Conservation (phyloP, 2,329 filamentous ascomycete species). For the Coniella lustricola region DNA sequence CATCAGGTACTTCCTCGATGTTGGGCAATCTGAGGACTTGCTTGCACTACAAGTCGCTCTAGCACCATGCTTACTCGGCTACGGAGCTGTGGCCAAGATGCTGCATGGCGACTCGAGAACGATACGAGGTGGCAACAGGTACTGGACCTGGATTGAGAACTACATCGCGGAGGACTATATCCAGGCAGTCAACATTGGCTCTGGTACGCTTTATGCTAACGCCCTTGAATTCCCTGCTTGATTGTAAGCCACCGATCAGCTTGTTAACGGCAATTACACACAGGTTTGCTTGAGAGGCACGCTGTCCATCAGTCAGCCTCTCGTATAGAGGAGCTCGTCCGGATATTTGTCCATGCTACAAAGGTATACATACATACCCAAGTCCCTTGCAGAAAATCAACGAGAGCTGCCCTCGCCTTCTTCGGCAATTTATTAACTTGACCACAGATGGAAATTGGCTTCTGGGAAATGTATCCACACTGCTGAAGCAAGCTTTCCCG, state of each 20-base stretch:
- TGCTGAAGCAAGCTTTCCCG: conserved; percentile 7
- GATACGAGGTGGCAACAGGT: conserved; percentile 58
- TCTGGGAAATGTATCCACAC: conserved; percentile 58
- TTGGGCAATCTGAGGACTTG: conserved; percentile 83
- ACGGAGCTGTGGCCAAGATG: conserved; percentile 69
- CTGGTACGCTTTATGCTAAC: conserved; percentile 42
- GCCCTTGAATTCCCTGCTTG: not conserved
- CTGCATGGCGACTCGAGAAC: conserved; percentile 58
- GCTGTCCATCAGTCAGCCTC: conserved; percentile 64
- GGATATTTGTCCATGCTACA: conserved; percentile 82
- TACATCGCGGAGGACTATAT: conserved; percentile 77
- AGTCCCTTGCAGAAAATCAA: too few species aligned
- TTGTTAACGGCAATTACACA: not conserved
- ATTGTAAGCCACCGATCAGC: not conserved
- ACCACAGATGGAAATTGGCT: conserved; percentile 62
- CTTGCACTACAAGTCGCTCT: conserved; percentile 78
- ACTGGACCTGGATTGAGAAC: conserved; percentile 88
- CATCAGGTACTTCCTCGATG: conserved; percentile 70
- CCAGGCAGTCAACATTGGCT: conserved; percentile 62
- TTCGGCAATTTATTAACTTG: conserved; percentile 18
- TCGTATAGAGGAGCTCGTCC: conserved; percentile 73
- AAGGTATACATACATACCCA: conserved; percentile 45
- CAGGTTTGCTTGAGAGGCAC: conserved; percentile 69
- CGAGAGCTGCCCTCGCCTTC: too few species aligned
- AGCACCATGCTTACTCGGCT: conserved; percentile 84